Base-by-base conservation (phyloP, 2,329 filamentous ascomycete genomes). In the Hirsutella thompsonii region DNA sequence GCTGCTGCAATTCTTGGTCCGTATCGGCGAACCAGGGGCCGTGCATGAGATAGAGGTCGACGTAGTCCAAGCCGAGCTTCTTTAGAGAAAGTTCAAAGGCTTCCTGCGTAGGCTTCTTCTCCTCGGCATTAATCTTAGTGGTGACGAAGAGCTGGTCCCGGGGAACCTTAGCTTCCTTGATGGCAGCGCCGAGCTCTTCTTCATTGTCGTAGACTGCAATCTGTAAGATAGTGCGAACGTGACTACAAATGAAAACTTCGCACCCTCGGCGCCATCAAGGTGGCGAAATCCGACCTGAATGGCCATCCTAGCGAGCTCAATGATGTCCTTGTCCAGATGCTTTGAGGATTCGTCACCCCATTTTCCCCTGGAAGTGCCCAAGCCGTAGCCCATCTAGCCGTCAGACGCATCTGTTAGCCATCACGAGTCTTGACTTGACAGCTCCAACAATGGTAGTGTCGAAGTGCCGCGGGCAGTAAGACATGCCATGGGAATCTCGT, bases 221-320 rank as follows among this genome's bases (percentile, higher is more conserved):
- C 11, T 11, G 23, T 4, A 5, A 18, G n/a, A 3, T 34, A n/a
- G n/a, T 8, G n/a, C 32, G 32, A 34, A n/a, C n/a, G n/a, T n/a
- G n/a, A n/a, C n/a, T n/a, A n/a, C n/a, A n/a, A n/a, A 18, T 18
- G 8, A 16, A 16, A 8, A 16, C n/a, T 16, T n/a, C n/a, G 32
- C 2, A 11, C 79, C 62, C 64, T 89, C 79, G 18, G 84, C 84
- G 35, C 83, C 76, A 56, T 90, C 84, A 3, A 89, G 67, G 53
- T 89, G 83, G 43, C 70, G 69, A 57, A 79, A 88, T 20, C 81
- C 83, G n/a, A 75, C 59, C 41, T 74, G 70, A 51, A 87, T 80
- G 26, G 83, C 83, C 47, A 63, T 69, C 42, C 81, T 72, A 34
- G 70, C 69, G 40, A 63, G 47, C 20, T 66, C 59, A 36, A 70